These are phyloP conservation scores for Dactylorhiza incarnata DNA, from an alignment of 106 monocot genomes.

Conservation along the genomic window DNA sequence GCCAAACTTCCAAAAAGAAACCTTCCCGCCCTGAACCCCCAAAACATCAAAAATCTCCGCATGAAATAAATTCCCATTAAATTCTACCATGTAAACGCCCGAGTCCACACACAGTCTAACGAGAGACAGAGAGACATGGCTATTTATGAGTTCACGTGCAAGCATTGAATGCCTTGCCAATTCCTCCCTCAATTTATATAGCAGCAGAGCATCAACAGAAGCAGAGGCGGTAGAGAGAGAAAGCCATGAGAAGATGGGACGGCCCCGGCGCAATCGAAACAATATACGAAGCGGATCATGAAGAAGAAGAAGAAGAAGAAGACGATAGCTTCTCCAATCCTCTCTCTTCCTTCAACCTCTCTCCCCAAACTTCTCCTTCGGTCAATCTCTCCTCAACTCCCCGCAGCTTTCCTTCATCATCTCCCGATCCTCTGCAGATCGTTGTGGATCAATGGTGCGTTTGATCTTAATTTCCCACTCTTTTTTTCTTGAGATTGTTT, in stretches of 20 bases:
- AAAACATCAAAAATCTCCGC: too few relatives aligned
- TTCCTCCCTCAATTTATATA: constrained; percentile 7
- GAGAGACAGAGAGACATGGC: constrained; percentile 4
- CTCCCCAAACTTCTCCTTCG: constrained; percentile 2
- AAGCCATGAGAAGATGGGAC: constrained; percentile 47
- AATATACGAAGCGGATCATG: constrained; percentile 81
- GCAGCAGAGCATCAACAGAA: background rate
- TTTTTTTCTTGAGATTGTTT: background rate
- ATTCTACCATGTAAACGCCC: too few relatives aligned
- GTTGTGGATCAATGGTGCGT: constrained; percentile 60
- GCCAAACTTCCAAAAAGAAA: too few relatives aligned
- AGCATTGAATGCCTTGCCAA: constrained; percentile 48
- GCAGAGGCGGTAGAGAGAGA: background rate
- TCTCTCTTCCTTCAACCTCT: constrained; percentile 17
- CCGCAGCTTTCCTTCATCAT: constrained; percentile 7
- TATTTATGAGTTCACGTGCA: constrained; percentile 81
- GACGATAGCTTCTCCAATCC: constrained; percentile 20
- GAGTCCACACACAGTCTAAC: too few relatives aligned
- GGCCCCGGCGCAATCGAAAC: constrained; percentile 63
- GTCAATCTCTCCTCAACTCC: constrained; percentile 14
- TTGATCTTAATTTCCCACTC: background rate
- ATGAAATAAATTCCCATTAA: too few relatives aligned
- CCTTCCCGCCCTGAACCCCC: too few relatives aligned
- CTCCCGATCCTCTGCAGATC: constrained; percentile 25
- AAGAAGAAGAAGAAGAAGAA: constrained; percentile 26